These are phyloP conservation scores for Beauveria caledonica DNA, from an alignment of 2,329 filamentous ascomycete genomes.

Conservation along the genomic window DNA sequence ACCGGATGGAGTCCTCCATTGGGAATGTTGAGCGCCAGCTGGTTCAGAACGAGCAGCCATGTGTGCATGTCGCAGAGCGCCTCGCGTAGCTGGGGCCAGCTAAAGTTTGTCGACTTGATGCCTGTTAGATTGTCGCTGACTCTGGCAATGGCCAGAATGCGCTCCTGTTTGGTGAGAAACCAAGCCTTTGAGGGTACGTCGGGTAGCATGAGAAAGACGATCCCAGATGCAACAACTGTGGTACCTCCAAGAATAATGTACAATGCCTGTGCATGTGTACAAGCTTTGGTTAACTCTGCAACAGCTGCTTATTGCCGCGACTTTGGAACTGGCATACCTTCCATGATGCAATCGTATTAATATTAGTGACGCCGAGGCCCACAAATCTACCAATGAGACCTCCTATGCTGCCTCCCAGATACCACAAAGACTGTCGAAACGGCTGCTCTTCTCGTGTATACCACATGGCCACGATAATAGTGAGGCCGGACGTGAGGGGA, in stretches of 20 bases:
- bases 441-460: conserved; percentile 25
- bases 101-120: conserved; percentile 18
- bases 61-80: background rate
- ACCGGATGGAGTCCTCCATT: conserved; percentile 20
- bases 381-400: conserved; percentile 19
- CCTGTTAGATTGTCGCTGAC: conserved; percentile 48
- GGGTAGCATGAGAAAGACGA: background rate
- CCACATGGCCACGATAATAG: conserved; percentile 26
- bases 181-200: conserved; percentile 28
- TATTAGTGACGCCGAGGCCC: conserved; percentile 19
- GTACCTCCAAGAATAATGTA: conserved; percentile 7
- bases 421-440: conserved; percentile 20
- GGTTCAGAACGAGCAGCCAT: conserved; percentile 14
- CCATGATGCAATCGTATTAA: conserved; percentile 1
- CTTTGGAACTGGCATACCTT: background rate
- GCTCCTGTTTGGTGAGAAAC: conserved; percentile 53
- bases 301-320: background rate
- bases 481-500: conserved; percentile 22
- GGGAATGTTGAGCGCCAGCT: conserved; percentile 19
- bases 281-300: background rate
- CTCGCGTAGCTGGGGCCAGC: background rate
- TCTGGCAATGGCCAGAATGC: conserved; percentile 55
- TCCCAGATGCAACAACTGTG: background rate
- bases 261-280: background rate
- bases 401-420: conserved; percentile 19